Evolutionary conservation across 148 eudicot genomes (phyloP).

Genomic region (Fagopyrum homotropicum): DNA sequence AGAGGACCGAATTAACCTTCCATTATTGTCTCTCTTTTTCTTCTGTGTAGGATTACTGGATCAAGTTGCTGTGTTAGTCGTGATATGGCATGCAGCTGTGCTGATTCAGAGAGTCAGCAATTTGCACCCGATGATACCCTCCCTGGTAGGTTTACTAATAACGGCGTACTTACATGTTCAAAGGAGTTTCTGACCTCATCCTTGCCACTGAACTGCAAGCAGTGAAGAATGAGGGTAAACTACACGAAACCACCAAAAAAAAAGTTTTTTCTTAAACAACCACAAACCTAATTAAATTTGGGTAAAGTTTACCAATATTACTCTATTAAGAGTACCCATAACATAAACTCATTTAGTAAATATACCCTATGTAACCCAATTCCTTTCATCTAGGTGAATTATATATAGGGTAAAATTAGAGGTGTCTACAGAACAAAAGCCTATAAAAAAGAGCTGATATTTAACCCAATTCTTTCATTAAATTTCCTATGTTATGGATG

Average conservation of each 20-base stretch:
- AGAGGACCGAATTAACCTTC: neutral
- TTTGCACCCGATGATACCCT: slow-evolving; percentile 33
- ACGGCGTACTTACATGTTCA: neutral
- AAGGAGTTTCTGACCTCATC: neutral
- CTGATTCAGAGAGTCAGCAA: slow-evolving; percentile 38
- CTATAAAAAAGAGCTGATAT: no score
- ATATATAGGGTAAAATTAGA: no score
- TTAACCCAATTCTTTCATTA: no score
- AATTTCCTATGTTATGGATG: no score
- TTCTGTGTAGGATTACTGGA: slow-evolving; percentile 45
- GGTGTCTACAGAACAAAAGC: no score
- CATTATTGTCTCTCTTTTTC: neutral
- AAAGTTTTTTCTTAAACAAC: no score
- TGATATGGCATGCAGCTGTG: slow-evolving; percentile 40
- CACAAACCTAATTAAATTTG: no score
- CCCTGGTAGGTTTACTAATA: slow-evolving; percentile 39
- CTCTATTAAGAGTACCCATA: neutral
- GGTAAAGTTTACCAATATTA: no score
- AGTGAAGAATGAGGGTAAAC: neutral
- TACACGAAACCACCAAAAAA: no score
- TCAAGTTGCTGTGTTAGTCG: slow-evolving; percentile 27
- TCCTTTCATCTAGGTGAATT: no score
- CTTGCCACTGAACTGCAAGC: neutral
- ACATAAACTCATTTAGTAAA: no score
- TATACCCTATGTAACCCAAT: no score